Evolutionary conservation across 768 basidiomycete genomes (phyloP).

Genomic region (Suillus weaverae): DNA sequence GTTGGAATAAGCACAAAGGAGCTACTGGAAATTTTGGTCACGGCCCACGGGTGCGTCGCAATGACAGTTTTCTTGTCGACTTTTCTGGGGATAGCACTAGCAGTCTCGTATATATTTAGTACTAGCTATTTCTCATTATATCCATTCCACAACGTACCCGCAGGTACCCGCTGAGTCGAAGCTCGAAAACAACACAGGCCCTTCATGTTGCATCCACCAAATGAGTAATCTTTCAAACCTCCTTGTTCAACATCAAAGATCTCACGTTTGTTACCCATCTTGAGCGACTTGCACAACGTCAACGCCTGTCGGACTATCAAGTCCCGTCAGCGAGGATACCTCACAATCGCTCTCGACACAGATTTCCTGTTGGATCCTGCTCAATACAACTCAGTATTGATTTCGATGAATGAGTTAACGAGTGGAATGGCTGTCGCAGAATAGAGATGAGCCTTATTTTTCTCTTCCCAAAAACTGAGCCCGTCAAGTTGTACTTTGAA

Average conservation of each 20-base stretch:
- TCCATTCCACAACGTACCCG: too few species aligned
- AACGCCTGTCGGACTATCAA: neutral
- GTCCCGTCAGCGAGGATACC: neutral
- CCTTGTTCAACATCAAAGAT: neutral
- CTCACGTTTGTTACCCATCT: neutral
- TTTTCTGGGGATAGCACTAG: neutral
- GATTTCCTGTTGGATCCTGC: neutral
- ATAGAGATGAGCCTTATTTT: neutral
- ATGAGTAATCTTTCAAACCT: neutral
- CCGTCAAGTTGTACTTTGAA: neutral
- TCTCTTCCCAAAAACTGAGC: neutral
- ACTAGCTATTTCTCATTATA: too few species aligned
- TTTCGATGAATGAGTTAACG: neutral
- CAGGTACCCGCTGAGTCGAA: too few species aligned
- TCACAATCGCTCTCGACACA: neutral
- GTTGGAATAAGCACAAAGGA: conserved; percentile 60
- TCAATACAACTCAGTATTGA: neutral
- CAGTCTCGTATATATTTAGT: too few species aligned
- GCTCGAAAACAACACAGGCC: neutral
- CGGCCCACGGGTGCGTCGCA: conserved; percentile 43
- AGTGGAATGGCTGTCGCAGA: neutral
- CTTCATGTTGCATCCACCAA: too few species aligned
- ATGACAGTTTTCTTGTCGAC: conserved; percentile 11
- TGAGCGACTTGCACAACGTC: neutral
- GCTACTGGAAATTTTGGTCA: conserved; percentile 64